These are phyloP conservation scores for Leptodermis oblonga DNA, from an alignment of 257 asterid genomes.

Conservation along the genomic window DNA sequence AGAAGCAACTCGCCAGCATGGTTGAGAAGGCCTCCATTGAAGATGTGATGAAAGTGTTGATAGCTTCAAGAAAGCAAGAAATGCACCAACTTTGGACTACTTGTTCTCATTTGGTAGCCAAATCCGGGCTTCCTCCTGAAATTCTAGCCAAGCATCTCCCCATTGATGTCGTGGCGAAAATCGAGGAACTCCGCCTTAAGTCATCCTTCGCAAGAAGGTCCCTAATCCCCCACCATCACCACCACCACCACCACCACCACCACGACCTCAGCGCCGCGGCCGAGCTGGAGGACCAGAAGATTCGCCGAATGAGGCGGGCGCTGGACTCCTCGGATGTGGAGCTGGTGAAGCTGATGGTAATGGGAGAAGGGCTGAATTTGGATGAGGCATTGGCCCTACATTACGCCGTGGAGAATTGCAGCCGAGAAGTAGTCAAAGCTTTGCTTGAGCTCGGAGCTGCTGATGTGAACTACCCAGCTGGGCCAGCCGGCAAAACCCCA, in stretches of 20 bases:
- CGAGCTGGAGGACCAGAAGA: conserved; percentile 82
- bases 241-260: conserved; percentile 43
- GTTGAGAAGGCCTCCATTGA: conserved; percentile 94
- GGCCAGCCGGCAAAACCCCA: conserved; percentile 79
- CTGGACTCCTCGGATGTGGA: conserved; percentile 92
- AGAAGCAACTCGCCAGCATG: conserved; percentile 83
- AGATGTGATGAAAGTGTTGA: conserved; percentile 86
- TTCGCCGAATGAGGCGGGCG: conserved; percentile 86
- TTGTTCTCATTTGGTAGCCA: conserved; percentile 82
- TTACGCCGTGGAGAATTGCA: conserved; percentile 80
- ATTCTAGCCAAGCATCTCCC: conserved; percentile 81
- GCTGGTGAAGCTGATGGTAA: conserved; percentile 94
- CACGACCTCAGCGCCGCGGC: conserved; percentile 40
- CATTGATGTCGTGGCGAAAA: conserved; percentile 74
- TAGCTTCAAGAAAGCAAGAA: conserved; percentile 89
- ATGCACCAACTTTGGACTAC: conserved; percentile 86
- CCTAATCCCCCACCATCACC: conserved; percentile 36
- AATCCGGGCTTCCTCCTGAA: conserved; percentile 92
- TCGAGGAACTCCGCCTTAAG: conserved; percentile 88
- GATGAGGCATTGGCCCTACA: conserved; percentile 83
- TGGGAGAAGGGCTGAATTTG: conserved; percentile 94
- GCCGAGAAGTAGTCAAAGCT: conserved; percentile 84
- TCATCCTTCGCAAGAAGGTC: conserved; percentile 65
- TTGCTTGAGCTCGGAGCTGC: conserved; percentile 92
- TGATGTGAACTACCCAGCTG: conserved; percentile 86